These are phyloP conservation scores for Rhynchosporium graminicola DNA, from an alignment of 2,329 filamentous ascomycete species.

Conservation along the genomic window DNA sequence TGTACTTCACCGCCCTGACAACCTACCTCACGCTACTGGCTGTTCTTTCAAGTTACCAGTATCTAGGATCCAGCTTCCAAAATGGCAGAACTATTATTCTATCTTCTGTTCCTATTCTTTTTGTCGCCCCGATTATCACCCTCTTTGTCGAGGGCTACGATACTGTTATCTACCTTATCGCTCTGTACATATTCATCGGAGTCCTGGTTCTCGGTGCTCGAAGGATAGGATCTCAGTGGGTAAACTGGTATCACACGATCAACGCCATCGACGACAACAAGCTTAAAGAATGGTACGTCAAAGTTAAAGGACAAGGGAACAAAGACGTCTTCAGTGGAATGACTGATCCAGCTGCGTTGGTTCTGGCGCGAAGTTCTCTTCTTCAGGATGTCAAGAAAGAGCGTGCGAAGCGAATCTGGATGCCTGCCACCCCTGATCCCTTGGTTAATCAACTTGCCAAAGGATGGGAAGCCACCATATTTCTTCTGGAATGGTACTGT, in stretches of 20 bases:
- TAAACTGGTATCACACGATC: conserved; percentile 15
- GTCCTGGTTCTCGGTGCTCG: conserved; percentile 10
- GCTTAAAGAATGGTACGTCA: conserved; percentile 13
- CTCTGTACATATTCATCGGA: conserved; percentile 12
- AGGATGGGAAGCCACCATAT: conserved; percentile 16
- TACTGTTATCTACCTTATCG: conserved; percentile 8
- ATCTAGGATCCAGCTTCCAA: conserved; percentile 14
- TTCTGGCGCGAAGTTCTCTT: conserved; percentile 9
- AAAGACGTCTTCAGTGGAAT: conserved; percentile 11
- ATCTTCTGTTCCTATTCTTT: not conserved
- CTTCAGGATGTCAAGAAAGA: conserved; percentile 15
- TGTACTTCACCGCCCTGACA: conserved; percentile 9
- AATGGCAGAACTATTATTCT: conserved; percentile 13
- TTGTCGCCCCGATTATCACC: conserved; percentile 11
- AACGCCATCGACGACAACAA: conserved; percentile 16
- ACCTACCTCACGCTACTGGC: conserved; percentile 10
- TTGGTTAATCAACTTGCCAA: conserved; percentile 8
- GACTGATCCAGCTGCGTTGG: conserved; percentile 15
- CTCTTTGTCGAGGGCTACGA: conserved; percentile 8
- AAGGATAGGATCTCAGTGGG: conserved; percentile 12
- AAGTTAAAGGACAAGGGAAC: conserved; percentile 13
- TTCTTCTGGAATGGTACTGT: conserved; percentile 16
- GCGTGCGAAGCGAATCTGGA: not conserved
- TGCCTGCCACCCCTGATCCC: conserved; percentile 2
- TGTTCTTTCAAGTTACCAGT: conserved; percentile 16